These are phyloP conservation scores for Sugiyamaella smithiae DNA, from an alignment of 805 yeast genomes.

Conservation along the genomic window DNA sequence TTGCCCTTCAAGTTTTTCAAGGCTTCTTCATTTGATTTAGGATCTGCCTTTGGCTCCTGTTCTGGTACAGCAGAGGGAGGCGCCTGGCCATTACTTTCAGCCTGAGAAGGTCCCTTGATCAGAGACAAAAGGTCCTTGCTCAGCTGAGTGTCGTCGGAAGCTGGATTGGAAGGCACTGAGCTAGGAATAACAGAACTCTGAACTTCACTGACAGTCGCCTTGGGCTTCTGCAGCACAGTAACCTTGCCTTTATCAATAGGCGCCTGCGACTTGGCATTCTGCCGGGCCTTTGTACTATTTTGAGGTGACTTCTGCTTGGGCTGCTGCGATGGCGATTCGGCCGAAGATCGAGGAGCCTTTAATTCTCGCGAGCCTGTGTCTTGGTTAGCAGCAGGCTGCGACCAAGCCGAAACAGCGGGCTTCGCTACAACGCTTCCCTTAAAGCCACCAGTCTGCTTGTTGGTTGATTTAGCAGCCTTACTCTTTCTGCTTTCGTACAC, in stretches of 20 bases:
- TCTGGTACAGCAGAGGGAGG: constrained; percentile 1
- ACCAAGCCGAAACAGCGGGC: neutral
- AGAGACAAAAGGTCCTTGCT: constrained; percentile 23
- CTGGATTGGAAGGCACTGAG: neutral
- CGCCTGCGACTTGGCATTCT: constrained; percentile 6
- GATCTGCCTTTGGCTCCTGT: neutral
- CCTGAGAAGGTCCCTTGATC: constrained; percentile 11
- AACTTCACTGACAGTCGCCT: constrained; percentile 7
- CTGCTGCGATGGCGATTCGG: neutral
- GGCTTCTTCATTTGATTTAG: constrained; percentile 18
- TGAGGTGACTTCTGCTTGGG: neutral
- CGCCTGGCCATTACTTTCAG: neutral
- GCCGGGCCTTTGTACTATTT: neutral
- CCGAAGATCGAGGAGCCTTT: too few relatives aligned
- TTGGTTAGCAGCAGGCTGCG: neutral
- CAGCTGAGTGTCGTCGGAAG: constrained; percentile 22
- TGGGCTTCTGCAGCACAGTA: constrained; percentile 8
- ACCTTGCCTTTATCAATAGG: constrained; percentile 13
- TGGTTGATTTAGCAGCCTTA: neutral
- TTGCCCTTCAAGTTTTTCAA: constrained; percentile 19
- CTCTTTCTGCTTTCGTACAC: constrained; percentile 59
- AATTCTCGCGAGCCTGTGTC: too few relatives aligned
- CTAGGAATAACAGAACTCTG: neutral
- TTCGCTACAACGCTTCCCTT: neutral
- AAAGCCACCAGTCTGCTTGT: neutral